Percentiles rank a stretch among this genome's conserved stretches.
Evolutionary conservation across 768 basidiomycete species (phyloP).

Genomic region (Tulasnella sp.): DNA sequence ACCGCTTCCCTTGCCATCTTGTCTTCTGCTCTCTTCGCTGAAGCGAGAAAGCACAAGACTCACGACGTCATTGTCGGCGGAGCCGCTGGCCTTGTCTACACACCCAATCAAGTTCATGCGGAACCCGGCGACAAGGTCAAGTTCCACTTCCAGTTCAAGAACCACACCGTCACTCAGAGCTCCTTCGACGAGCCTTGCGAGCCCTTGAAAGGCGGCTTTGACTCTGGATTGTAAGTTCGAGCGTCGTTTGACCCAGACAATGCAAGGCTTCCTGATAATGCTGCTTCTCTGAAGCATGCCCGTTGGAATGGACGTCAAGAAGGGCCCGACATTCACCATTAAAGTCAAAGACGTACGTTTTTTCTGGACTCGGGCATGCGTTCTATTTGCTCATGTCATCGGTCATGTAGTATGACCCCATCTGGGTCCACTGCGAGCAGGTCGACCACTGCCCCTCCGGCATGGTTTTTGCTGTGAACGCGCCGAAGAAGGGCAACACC

Average conservation of each 20-base stretch:
- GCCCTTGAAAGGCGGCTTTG: conserved; percentile 29
- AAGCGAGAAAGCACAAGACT: not conserved
- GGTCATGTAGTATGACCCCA: no score
- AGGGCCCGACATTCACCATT: conserved; percentile 33
- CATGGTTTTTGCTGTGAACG: no score
- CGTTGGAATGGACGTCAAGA: conserved; percentile 18
- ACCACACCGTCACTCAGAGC: conserved; percentile 31
- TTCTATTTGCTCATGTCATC: not conserved
- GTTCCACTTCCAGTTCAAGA: conserved; percentile 31
- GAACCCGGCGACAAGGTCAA: conserved; percentile 4
- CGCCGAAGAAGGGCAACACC: no score
- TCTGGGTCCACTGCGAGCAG: no score
- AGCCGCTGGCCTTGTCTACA: conserved; percentile 22
- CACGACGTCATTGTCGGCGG: conserved; percentile 27
- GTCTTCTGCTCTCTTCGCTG: conserved; percentile 8
- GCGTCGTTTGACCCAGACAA: not conserved
- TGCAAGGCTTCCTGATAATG: not conserved
- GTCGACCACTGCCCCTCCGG: no score
- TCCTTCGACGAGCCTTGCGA: conserved; percentile 26
- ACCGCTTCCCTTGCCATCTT: not conserved
- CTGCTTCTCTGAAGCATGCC: conserved; percentile 28
- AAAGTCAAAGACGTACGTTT: conserved; percentile 33
- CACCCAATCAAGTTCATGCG: not conserved
- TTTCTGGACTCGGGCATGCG: not conserved
- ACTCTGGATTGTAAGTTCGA: conserved; percentile 35